Conservation (phyloP, 2,329 filamentous ascomycete species). For the Delphinella strobiligena region DNA sequence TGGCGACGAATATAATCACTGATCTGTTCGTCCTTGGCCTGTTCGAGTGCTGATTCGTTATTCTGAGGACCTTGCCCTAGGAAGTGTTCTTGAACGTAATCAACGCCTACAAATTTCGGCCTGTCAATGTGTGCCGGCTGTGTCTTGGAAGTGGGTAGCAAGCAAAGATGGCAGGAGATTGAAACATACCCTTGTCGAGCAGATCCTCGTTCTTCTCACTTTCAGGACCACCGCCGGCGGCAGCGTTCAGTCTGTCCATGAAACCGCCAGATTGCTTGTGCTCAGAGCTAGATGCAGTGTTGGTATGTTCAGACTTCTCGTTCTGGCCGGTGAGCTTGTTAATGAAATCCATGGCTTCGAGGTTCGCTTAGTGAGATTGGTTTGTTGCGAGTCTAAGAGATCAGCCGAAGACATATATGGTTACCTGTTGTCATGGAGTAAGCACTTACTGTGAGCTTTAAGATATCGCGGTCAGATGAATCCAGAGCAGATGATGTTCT, state of each 20-base stretch:
- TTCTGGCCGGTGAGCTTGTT: conserved; percentile 31
- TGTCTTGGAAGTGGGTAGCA: conserved; percentile 4
- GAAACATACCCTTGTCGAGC: conserved; percentile 61
- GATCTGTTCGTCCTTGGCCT: conserved; percentile 73
- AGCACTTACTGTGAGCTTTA: no score
- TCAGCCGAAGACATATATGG: no score
- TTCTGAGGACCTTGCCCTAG: conserved; percentile 57
- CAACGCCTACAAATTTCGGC: conserved; percentile 45
- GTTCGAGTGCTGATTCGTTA: conserved; percentile 57
- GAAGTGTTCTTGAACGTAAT: conserved; percentile 65
- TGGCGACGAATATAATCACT: conserved; percentile 55
- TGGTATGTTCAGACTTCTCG: conserved; percentile 18
- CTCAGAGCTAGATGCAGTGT: conserved; percentile 18
- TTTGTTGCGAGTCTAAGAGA: no score
- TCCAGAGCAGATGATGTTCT: no score
- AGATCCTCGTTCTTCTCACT: conserved; percentile 72
- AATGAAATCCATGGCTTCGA: conserved; percentile 34
- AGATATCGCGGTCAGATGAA: no score
- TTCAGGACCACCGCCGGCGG: conserved; percentile 59
- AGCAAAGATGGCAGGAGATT: background rate
- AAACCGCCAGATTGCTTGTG: conserved; percentile 41
- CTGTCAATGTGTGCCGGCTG: conserved; percentile 6
- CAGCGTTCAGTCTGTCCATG: conserved; percentile 57
- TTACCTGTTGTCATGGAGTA: no score
- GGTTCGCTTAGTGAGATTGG: background rate